Evolutionary conservation across 2,329 filamentous ascomycete genomes (phyloP).

Genomic region (Shiraia sp.): DNA sequence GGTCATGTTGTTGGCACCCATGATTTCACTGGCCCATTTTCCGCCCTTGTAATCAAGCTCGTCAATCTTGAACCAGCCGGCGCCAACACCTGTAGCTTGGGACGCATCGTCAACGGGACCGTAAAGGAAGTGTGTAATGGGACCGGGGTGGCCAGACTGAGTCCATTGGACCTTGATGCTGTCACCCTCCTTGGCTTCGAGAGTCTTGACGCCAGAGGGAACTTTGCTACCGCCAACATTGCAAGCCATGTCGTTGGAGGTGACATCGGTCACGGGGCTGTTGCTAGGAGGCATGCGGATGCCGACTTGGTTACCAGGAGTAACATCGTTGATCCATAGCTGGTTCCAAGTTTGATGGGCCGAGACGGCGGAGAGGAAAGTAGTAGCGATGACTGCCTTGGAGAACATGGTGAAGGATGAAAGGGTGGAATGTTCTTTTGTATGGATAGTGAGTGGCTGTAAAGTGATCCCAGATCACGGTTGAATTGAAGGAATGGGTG

Average conservation of each 20-base stretch:
- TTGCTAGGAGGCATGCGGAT: constrained; percentile 41
- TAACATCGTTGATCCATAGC: constrained; percentile 35
- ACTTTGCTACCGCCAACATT: too few species aligned
- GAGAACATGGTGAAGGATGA: constrained; percentile 33
- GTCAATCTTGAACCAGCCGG: constrained; percentile 45
- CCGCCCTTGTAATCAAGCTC: constrained; percentile 32
- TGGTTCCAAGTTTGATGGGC: constrained; percentile 40
- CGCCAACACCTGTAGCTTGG: constrained; percentile 33
- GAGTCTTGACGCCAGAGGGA: constrained; percentile 30
- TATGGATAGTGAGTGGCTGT: constrained; percentile 13
- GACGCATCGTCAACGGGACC: constrained; percentile 60
- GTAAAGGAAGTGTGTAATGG: constrained; percentile 42
- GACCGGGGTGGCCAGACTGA: constrained; percentile 38
- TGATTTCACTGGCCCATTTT: constrained; percentile 42
- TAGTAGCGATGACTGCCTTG: constrained; percentile 29
- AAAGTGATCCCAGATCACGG: constrained; percentile 30
- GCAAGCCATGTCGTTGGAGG: constrained; percentile 39
- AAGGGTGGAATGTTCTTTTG: constrained; percentile 1
- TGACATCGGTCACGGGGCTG: constrained; percentile 39
- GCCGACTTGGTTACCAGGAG: constrained; percentile 36
- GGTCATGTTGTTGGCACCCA: constrained; percentile 44
- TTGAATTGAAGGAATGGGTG: constrained; percentile 16
- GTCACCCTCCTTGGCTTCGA: constrained; percentile 34
- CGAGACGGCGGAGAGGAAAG: constrained; percentile 31
- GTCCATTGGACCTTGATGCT: constrained; percentile 41